phyloP scores from a whole-genome alignment of 164 flowering plant species.

The Euptelea pleiosperma region DNA sequence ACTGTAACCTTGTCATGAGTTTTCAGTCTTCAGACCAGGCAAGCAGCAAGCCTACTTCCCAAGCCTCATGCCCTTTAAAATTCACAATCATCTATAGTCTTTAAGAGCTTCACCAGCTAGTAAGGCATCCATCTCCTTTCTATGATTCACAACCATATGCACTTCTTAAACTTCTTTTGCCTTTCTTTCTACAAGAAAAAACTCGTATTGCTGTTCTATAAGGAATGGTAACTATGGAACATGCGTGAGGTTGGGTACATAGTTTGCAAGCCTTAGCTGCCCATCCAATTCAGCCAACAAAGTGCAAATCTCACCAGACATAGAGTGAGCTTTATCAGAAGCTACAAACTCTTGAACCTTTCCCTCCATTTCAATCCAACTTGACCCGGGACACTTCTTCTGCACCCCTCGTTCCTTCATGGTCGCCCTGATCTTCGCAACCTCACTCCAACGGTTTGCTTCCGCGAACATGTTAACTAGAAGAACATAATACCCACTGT shows the following conservation, averaged over 20 bases:
- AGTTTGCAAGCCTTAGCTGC: constrained; percentile 38
- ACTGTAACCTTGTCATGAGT: too few species aligned
- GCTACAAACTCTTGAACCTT: constrained; percentile 62
- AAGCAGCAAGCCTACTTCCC: too few species aligned
- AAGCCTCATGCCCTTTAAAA: too few species aligned
- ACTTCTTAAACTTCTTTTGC: too few species aligned
- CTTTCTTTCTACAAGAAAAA: too few species aligned
- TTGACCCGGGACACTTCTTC: constrained; percentile 64
- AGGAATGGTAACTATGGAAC: too few species aligned
- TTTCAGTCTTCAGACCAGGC: too few species aligned
- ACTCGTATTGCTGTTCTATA: too few species aligned
- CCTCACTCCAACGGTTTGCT: constrained; percentile 64
- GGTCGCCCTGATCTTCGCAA: constrained; percentile 36
- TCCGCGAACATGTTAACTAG: constrained; percentile 67
- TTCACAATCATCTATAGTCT: too few species aligned
- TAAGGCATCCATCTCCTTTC: too few species aligned
- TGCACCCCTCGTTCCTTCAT: constrained; percentile 56
- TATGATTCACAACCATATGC: too few species aligned
- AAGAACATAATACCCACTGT: constrained; percentile 58
- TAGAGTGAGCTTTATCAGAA: constrained; percentile 48
- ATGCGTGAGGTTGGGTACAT: constrained; percentile 13
- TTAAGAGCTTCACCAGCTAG: too few species aligned
- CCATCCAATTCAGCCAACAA: constrained; percentile 45
- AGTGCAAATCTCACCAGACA: constrained; percentile 36
- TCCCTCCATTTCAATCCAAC: constrained; percentile 68